Evolutionary conservation across 2,329 filamentous ascomycete species (phyloP).

Genomic region (Acarospora socialis): DNA sequence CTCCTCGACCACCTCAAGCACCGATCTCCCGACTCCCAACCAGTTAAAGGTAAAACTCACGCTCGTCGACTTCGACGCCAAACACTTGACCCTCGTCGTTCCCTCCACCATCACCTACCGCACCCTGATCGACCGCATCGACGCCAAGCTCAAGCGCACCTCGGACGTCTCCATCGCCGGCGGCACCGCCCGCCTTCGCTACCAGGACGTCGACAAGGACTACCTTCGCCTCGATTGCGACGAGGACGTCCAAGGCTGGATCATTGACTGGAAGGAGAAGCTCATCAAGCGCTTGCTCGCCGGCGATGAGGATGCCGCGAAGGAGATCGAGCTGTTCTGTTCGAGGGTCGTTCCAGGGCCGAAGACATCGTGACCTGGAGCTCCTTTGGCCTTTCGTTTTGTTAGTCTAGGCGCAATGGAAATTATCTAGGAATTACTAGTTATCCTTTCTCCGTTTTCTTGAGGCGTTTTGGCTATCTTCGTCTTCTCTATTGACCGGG

Average conservation of each 20-base stretch:
- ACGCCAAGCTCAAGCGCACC: conserved; percentile 81
- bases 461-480: too few relatives aligned
- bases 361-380: too few relatives aligned
- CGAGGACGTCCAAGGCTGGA: conserved; percentile 90
- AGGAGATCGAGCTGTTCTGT: too few relatives aligned
- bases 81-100: conserved; percentile 90
- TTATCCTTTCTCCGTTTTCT: too few relatives aligned
- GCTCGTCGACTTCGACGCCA: conserved; percentile 51
- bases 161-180: conserved; percentile 71
- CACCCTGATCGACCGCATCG: conserved; percentile 85
- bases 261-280: conserved; percentile 94
- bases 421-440: too few relatives aligned
- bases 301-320: too few relatives aligned
- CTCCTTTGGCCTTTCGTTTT: too few relatives aligned
- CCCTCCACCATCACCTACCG: conserved; percentile 91
- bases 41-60: conserved; percentile 95
- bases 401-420: too few relatives aligned
- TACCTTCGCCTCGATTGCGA: conserved; percentile 89
- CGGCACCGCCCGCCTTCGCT: conserved; percentile 73
- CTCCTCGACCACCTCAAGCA: not conserved
- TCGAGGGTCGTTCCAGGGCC: too few relatives aligned
- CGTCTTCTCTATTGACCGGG: too few relatives aligned
- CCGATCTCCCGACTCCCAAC: conserved; percentile 29
- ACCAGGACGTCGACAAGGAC: conserved; percentile 83
- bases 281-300: too few relatives aligned